Evolutionary conservation across 2,329 filamentous ascomycete genomes (phyloP).

Genomic region (Clonostachys rosea): DNA sequence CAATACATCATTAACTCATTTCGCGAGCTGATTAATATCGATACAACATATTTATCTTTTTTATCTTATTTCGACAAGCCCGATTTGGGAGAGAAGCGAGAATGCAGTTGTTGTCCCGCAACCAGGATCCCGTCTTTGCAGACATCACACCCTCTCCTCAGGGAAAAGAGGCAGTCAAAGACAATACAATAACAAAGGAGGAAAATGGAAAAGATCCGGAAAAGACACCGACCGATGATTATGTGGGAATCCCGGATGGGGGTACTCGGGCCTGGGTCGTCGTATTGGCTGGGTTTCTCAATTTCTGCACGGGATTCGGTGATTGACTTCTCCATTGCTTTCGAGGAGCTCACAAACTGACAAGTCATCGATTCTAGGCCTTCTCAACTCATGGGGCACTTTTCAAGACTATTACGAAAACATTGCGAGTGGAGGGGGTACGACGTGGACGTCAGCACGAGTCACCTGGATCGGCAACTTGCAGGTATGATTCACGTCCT

Average conservation of each 20-base stretch:
- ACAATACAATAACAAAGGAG: too few relatives aligned
- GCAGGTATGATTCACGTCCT: constrained; percentile 9
- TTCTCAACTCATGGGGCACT: constrained; percentile 43
- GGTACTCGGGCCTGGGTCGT: constrained; percentile 21
- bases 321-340: background rate
- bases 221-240: too few relatives aligned
- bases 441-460: constrained; percentile 5
- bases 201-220: too few relatives aligned
- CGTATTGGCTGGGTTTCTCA: constrained; percentile 20
- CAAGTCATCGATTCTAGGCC: constrained; percentile 6
- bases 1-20: too few relatives aligned
- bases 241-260: constrained; percentile 8
- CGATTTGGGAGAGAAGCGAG: too few relatives aligned
- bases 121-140: too few relatives aligned
- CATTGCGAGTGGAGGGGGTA: constrained; percentile 21
- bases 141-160: too few relatives aligned
- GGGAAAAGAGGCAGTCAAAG: too few relatives aligned
- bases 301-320: constrained; percentile 19
- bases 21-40: too few relatives aligned
- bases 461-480: constrained; percentile 35
- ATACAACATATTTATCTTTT: too few relatives aligned
- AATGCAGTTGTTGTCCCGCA: too few relatives aligned
- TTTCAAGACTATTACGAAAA: constrained; percentile 47
- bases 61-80: too few relatives aligned
- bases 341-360: background rate